A percentile compares a stretch with the other conserved stretches of the same genome.
Conservation (phyloP, 306 rosid species). For the Cicer yamashitae region DNA sequence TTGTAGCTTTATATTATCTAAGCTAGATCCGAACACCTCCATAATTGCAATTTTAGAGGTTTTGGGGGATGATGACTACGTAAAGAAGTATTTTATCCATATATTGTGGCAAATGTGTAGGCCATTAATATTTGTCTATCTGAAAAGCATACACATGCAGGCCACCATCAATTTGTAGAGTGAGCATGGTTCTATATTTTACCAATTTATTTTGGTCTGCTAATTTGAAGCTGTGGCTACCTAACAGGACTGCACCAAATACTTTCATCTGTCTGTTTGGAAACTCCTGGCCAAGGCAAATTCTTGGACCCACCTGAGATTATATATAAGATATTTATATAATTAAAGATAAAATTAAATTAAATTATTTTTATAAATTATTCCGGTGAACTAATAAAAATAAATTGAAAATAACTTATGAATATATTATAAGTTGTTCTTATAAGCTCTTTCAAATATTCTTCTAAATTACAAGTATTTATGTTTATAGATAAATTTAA, state of each 20-base stretch:
- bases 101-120: not conserved
- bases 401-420: no score
- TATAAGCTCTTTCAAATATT: no score
- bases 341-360: no score
- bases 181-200: slow-evolving; percentile 60
- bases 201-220: slow-evolving; percentile 53
- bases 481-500: no score
- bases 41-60: no score
- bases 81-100: not conserved
- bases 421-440: no score
- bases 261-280: slow-evolving; percentile 63
- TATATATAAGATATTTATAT: no score
- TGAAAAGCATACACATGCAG: slow-evolving; percentile 51
- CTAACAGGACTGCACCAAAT: slow-evolving; percentile 51
- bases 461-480: no score
- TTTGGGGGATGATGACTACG: not conserved
- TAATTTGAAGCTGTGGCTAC: slow-evolving; percentile 57
- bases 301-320: not conserved
- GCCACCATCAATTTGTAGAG: slow-evolving; percentile 70
- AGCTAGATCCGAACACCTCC: no score
- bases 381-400: no score
- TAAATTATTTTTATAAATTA: no score
- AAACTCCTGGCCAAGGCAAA: slow-evolving; percentile 15
- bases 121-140: slow-evolving; percentile 19
- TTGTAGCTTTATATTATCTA: no score